phyloP scores from a whole-genome alignment of 768 basidiomycete genomes.

The Boletus pseudopeckii region DNA sequence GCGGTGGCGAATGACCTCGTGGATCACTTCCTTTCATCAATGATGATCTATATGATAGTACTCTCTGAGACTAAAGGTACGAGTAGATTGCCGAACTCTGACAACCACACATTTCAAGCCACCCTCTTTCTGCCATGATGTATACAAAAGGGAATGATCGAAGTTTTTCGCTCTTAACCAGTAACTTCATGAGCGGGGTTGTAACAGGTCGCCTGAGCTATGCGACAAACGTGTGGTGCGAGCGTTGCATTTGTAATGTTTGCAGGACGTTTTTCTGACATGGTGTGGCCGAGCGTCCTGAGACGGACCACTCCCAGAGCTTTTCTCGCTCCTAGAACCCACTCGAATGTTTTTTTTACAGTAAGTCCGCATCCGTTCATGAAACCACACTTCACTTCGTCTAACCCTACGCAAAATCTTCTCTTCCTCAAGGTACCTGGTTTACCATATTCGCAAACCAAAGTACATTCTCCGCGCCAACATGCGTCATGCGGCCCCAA shows the following conservation, averaged over 20 bases:
- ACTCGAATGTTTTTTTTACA: neutral
- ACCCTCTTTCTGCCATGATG: constrained; percentile 17
- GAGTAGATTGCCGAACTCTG: constrained; percentile 16
- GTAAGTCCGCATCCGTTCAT: neutral
- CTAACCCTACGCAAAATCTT: neutral
- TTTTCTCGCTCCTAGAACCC: neutral
- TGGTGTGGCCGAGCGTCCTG: neutral
- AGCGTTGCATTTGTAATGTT: constrained; percentile 10
- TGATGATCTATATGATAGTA: constrained; percentile 14
- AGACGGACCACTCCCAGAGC: neutral
- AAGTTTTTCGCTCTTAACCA: constrained; percentile 2
- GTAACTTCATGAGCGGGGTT: constrained; percentile 1
- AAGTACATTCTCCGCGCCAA: neutral
- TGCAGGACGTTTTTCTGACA: constrained; percentile 9
- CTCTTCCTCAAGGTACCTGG: neutral
- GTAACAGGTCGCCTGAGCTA: constrained; percentile 10
- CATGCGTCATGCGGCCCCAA: constrained; percentile 1
- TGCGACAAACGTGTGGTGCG: constrained; percentile 17
- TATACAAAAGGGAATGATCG: constrained; percentile 10
- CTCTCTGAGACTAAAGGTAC: constrained; percentile 17
- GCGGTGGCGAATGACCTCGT: constrained; percentile 24
- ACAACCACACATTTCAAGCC: constrained; percentile 9
- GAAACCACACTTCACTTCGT: neutral
- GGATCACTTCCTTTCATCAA: constrained; percentile 21
- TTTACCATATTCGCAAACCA: neutral